Evolutionary conservation across 371 early-diverging fungal genomes (phyloP).

Genomic region (Mucor racemosus): DNA sequence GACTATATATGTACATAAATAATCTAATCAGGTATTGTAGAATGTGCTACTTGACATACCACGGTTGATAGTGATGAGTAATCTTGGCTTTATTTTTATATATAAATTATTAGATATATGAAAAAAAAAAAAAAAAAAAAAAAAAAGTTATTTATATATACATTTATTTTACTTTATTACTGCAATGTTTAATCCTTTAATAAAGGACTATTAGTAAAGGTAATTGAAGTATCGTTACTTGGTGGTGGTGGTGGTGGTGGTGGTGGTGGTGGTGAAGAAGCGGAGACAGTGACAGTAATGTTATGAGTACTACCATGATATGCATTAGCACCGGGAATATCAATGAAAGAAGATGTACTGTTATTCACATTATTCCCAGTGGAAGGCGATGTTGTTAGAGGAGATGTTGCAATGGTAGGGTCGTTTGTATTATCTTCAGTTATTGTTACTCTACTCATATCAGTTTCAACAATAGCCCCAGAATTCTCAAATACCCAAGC

Average conservation of each 20-base stretch:
- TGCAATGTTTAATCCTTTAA: not conserved
- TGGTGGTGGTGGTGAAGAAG: slow-evolving; percentile 9
- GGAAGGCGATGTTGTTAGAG: not conserved
- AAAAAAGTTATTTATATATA: slow-evolving; percentile 1
- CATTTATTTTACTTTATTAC: not conserved
- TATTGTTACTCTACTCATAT: slow-evolving; percentile 2
- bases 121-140: not conserved
- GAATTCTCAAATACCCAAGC: slow-evolving; percentile 51
- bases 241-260: not conserved
- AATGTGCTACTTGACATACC: slow-evolving; percentile 2
- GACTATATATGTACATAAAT: not conserved
- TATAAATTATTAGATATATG: not conserved
- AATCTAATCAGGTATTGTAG: not conserved
- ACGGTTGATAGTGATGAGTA: not conserved
- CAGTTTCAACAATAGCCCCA: slow-evolving; percentile 30
- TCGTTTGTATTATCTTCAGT: slow-evolving; percentile 11
- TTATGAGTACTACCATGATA: slow-evolving; percentile 4
- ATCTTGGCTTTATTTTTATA: slow-evolving; percentile 1
- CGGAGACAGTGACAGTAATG: slow-evolving; percentile 18
- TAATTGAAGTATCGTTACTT: too few species aligned
- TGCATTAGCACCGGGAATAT: slow-evolving; percentile 8
- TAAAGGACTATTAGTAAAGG: not conserved
- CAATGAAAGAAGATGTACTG: slow-evolving; percentile 7
- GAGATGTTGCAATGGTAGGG: not conserved
- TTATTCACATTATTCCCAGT: slow-evolving; percentile 5